A percentile compares a stretch with the other conserved stretches of the same genome.
Evolutionary conservation across 2,329 filamentous ascomycete species (phyloP).

Genomic region (Drechslerella dactyloides): DNA sequence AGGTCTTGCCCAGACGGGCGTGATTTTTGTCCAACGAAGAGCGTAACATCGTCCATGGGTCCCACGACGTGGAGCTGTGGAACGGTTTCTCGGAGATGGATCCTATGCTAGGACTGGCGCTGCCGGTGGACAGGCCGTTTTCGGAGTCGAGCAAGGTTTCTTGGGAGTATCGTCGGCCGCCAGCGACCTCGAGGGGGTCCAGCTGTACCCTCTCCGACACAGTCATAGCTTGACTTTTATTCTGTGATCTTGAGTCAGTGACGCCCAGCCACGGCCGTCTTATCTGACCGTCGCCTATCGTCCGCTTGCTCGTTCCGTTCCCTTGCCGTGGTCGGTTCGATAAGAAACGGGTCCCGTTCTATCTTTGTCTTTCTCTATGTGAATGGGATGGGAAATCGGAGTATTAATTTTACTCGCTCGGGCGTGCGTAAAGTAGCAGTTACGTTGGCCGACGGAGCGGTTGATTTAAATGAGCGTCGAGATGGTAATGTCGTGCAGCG

Average conservation of each 20-base stretch:
- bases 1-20: not conserved
- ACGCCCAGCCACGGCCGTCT: not conserved
- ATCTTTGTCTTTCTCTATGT: too few species aligned
- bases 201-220: not conserved
- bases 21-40: not conserved
- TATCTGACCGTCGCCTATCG: too few species aligned
- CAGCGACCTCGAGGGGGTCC: conserved; percentile 23
- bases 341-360: not conserved
- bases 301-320: too few species aligned
- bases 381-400: too few species aligned
- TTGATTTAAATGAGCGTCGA: not conserved
- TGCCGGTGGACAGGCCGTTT: conserved; percentile 7
- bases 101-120: not conserved
- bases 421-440: too few species aligned
- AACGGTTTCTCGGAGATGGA: not conserved
- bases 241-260: not conserved
- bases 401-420: too few species aligned
- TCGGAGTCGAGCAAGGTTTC: conserved; percentile 35
- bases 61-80: not conserved
- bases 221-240: conserved; percentile 11
- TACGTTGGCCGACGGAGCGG: too few species aligned
- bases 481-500: too few species aligned
- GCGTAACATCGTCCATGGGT: not conserved
- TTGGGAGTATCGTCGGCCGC: conserved; percentile 32
- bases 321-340: not conserved